Conservation (phyloP, 2,329 filamentous ascomycete genomes). For the Ceratocystis papillata region DNA sequence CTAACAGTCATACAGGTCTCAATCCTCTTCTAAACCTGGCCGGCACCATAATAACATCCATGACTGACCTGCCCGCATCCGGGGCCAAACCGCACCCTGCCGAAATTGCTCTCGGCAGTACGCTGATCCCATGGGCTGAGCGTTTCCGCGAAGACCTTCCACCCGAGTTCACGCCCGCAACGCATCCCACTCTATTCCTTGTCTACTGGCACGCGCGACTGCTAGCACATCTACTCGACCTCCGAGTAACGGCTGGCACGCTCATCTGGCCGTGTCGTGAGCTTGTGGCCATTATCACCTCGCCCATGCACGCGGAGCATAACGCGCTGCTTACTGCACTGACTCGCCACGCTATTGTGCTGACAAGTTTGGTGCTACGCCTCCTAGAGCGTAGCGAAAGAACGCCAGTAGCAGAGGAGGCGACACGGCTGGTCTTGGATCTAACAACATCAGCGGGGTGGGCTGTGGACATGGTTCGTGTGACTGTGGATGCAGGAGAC, state of each 20-base stretch:
- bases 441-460: constrained; percentile 35
- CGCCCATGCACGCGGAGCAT: not conserved
- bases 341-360: constrained; percentile 54
- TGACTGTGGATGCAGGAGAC: not conserved
- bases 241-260: constrained; percentile 31
- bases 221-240: constrained; percentile 50
- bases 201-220: constrained; percentile 61
- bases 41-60: constrained; percentile 32
- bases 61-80: constrained; percentile 15
- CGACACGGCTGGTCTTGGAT: constrained; percentile 43
- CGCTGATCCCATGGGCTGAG: constrained; percentile 34
- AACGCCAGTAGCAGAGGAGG: constrained; percentile 44
- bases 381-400: constrained; percentile 36
- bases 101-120: constrained; percentile 5
- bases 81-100: constrained; percentile 5
- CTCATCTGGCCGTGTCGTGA: constrained; percentile 13
- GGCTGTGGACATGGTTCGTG: not conserved
- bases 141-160: constrained; percentile 56
- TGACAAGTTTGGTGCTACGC: constrained; percentile 50
- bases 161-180: constrained; percentile 41
- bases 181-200: constrained; percentile 50
- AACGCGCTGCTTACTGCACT: constrained; percentile 36
- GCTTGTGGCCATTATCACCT: not conserved
- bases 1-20: constrained; percentile 35
- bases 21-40: constrained; percentile 43